Evolutionary conservation across 1,284 basidiomycete species (phyloP), one percentile per base, ranked within the genome.

Genomic region (Cryptococcus wingfieldii): DNA sequence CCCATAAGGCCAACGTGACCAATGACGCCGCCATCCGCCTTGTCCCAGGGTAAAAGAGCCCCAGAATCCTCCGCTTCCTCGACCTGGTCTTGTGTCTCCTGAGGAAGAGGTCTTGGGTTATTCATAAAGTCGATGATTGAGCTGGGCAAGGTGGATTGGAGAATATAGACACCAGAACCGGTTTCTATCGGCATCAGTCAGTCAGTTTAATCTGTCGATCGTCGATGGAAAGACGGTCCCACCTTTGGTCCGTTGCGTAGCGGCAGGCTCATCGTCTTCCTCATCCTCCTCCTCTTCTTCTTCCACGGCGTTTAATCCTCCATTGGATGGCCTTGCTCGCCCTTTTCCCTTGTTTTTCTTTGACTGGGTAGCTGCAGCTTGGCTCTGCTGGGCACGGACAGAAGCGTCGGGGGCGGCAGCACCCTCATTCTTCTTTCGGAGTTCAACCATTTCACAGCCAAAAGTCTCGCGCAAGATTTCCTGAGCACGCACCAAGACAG

Each of bases 381-480:
- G 60, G 31, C 56, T 62, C 43, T 69, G 66, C 10, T 34, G 31
- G 7, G 31, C 31, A 34, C 10, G 4, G 10, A 10, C 31, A 34
- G 31, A 10, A 6, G 10, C 31, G 31, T 34, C 31, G 7, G 31
- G 31, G 31, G 31, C 31, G 31, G 31, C 31, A 34, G 5, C 31
- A 10, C 31, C 31, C 31, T 34, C 31, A 7, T 53, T 54, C 50
- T 58, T 62, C 12, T 51, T 37, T n/a, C 73, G 59, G 9, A 76
- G 58, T 53, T 75, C 73, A 51, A 65, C 62, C 13, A 77, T 57
- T 59, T 77, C 73, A 64, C 76, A 70, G 0, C 75, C 76, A 37
- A 76, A 71, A 6, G 54, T 66, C 2, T 47, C 37, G 3, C 64
- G 56, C 3, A 77, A 60, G 4, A 65, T 60, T 3, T 25, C 16